Base-by-base conservation (phyloP, 805 yeast species). In the Naumovozyma castellii region DNA sequence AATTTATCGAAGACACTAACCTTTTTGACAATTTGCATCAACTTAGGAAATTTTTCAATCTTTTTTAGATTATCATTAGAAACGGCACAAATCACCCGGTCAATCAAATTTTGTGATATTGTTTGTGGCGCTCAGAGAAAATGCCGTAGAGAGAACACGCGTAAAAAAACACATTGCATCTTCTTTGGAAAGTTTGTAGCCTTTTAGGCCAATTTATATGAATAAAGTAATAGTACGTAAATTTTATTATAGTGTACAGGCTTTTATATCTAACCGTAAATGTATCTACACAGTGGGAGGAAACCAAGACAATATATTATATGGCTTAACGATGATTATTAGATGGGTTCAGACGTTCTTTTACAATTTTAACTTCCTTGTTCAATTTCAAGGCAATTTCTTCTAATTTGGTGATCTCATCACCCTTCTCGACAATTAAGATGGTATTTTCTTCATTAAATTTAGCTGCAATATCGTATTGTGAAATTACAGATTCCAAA, bases 351-450 rank as follows among this genome's bases (percentile, higher is more conserved):
- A 55, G 50, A 50, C 61, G 62, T 47, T 59, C 64, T 37, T 53
- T 56, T 28, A 51, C 50, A 37, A 56, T 54, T 42, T 57, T 59
- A 39, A 54, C 55, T 44, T 59, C 63, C 46, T 57, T 61, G 44
- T 54, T 82, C 66, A 92, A 72, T 35, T 80, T 76, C 46, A 86
- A 69, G 16, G 96, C 94, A 56, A 90, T 73, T 60, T 83, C 86
- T 71, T 90, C 96, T 63, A 90, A 73, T 58, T 78, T 81, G 44
- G 92, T 72, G 50, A 86, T 75, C 59, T 84, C 95, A 39, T 78
- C 84, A 49, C 84, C 88, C 52, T 76, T 77, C 41, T 78, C 71
- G 62, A 88, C 83, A 54, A 75, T 75, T 46, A 88, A 62, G 41
- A 75, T 71, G 51, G 72, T 65, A 27, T 80, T 72, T 45, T 71